Evolutionary conservation across 805 yeast species (phyloP), one percentile per base, ranked within the genome.

Genomic region (Grigorovia humatica): DNA sequence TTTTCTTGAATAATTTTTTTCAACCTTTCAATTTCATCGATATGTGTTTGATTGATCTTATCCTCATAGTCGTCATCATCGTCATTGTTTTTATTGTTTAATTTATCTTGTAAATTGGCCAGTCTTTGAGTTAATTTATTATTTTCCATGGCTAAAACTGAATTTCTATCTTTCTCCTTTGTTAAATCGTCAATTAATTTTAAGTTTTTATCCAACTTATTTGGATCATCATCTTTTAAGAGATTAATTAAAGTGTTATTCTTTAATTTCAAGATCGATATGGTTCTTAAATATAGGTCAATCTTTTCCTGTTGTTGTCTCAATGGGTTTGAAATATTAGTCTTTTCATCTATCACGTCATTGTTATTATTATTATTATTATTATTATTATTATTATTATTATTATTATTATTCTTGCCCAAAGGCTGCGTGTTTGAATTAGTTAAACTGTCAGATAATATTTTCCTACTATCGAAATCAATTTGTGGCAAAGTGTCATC

Each of bases 401-500:
- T 17, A 11, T 32, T 5, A n/a, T 32, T 23, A 7, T 32, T 11
- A 11, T 6, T 19, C n/a, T n/a, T n/a, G n/a, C n/a, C n/a, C n/a
- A n/a, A n/a, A n/a, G n/a, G n/a, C n/a, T 18, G 29, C 17, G 13
- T 23, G 19, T 17, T 45, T 47, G 13, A 9, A 30, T 30, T 32
- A 13, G 15, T 32, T 13, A 32, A 4, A n/a, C 18, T 27, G 19
- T 32, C 30, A 17, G 38, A 40, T 15, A 51, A 52, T 12, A 32
- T 51, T 12, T 41, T 45, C 15, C 23, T 41, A 20, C 40, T 11
- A 40, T 41, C 20, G 45, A 49, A 6, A 52, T 52, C 9, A 50
- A 30, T 42, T 20, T 62, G 64, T 9, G 69, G 69, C 12, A 66
- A 48, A 1, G 67, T 63, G 29, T 60, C 68, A 49, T 66, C 70